Base-by-base conservation (phyloP, 169 alveolate species). In the Cryptosporidium canis region DNA sequence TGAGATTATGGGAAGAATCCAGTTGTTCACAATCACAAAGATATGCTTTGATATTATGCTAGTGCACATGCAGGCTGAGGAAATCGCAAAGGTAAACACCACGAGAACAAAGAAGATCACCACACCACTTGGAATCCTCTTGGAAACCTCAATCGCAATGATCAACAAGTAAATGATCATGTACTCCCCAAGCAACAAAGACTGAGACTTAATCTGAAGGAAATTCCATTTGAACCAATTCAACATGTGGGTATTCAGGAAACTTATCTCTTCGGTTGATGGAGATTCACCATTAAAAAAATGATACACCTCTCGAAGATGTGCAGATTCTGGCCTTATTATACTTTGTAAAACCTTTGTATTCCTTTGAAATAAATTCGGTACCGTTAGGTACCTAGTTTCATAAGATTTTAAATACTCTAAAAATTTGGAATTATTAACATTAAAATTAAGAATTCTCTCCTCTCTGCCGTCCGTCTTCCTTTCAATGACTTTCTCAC, bases 61-160 rank as follows among this genome's bases (percentile, higher is more conserved):
- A 16, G 72, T 53, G 16, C 87, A 56, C 24, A 77, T 39, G 3
- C 66, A 55, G 18, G 87, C 87, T 24, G 63, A 39, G 21, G 66
- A 58, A n/a, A 77, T 43, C n/a, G 87, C 87, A 61, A 55, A 77
- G 8, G 87, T 58, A 41, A 58, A 43, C 11, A 77, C 51, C 3
- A 77, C 48, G 18, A 77, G 9, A 8, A 77, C 33, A 61, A 77
- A 77, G 51, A 77, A 77, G 3, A 77, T 24, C 8, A 44, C 58
- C 1, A 61, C 72, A 7, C 72, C 87, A 41, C 64, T 41, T 14
- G 87, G 87, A 58, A 77, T 77, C 33, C 87, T 31, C 16, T 77
- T 55, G 11, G 87, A 77, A 11, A 55, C 58, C 29, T 77, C 87
- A 3, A 77, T 61, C 2, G 65, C 87, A 31, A 63, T 41, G 11